Conservation (phyloP, 225 moss, liverwort and hornwort genomes). For the Marchantia polymorpha region DNA sequence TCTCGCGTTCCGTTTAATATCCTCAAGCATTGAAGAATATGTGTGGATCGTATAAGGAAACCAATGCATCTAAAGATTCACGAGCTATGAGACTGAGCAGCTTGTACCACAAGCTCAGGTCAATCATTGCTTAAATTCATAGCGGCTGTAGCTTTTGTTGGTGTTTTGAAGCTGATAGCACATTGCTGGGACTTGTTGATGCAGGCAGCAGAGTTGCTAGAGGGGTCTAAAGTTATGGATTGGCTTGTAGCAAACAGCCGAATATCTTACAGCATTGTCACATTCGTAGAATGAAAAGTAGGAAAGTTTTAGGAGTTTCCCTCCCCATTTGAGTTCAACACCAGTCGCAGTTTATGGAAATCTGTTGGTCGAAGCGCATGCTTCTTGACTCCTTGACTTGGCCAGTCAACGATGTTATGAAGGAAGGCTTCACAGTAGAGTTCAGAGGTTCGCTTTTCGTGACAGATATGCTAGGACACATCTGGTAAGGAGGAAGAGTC, state of each 20-base stretch:
- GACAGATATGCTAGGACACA: neutral
- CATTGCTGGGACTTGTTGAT: neutral
- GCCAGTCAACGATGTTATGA: neutral
- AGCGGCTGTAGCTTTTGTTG: neutral
- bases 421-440: neutral
- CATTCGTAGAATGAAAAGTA: constrained; percentile 6
- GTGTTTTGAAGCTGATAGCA: neutral
- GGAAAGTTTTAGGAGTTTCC: neutral
- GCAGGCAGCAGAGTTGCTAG: constrained; percentile 85
- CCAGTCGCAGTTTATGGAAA: neutral
- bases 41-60: no score
- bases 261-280: constrained; percentile 47
- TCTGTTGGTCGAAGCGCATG: neutral
- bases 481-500: neutral
- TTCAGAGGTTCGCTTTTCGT: neutral
- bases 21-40: no score
- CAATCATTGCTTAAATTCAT: no score
- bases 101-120: no score
- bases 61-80: no score
- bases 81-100: no score
- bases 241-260: constrained; percentile 72
- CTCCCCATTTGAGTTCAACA: no score
- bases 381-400: neutral
- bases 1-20: neutral
- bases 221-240: constrained; percentile 86